phyloP scores from a whole-genome alignment of 2,329 filamentous ascomycete species.

The Exophiala xenobiotica region DNA sequence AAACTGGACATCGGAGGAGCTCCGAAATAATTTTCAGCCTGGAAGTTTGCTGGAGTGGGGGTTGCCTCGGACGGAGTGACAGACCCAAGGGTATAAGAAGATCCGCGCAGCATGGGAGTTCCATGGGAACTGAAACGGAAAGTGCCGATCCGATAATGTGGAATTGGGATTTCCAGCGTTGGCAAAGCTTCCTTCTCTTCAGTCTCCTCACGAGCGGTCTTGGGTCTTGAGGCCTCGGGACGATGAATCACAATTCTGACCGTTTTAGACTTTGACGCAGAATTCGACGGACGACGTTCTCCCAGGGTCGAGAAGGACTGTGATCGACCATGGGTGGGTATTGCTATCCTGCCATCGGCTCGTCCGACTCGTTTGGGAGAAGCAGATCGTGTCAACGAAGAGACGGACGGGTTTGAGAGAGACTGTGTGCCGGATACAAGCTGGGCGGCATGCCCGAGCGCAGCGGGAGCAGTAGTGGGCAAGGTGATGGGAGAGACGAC shows the following conservation, averaged over 20 bases:
- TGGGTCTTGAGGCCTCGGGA: conserved; percentile 62
- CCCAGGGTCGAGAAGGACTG: conserved; percentile 76
- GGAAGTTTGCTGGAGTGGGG: conserved; percentile 40
- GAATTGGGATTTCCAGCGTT: conserved; percentile 72
- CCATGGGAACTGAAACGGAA: conserved; percentile 76
- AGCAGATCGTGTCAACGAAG: conserved; percentile 11
- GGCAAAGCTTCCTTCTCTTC: conserved; percentile 44
- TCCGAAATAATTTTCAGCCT: conserved; percentile 16
- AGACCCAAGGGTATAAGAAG: conserved; percentile 69
- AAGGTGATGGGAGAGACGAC: conserved; percentile 53
- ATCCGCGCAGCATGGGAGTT: conserved; percentile 74
- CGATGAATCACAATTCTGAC: conserved; percentile 81
- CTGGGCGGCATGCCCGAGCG: conserved; percentile 29
- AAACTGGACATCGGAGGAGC: conserved; percentile 24
- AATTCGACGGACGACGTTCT: conserved; percentile 52
- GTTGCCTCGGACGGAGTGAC: conserved; percentile 38
- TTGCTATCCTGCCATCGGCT: not conserved
- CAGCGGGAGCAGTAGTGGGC: conserved; percentile 48
- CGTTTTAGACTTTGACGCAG: conserved; percentile 57
- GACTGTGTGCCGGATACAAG: not conserved
- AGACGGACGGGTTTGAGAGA: conserved; percentile 9
- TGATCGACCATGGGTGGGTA: conserved; percentile 29
- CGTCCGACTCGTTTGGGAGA: conserved; percentile 6
- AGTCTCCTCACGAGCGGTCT: conserved; percentile 54
- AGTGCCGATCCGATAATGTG: conserved; percentile 78